Base-by-base conservation (phyloP, 2,329 filamentous ascomycete species). In the Neopestalotiopsis sp. region DNA sequence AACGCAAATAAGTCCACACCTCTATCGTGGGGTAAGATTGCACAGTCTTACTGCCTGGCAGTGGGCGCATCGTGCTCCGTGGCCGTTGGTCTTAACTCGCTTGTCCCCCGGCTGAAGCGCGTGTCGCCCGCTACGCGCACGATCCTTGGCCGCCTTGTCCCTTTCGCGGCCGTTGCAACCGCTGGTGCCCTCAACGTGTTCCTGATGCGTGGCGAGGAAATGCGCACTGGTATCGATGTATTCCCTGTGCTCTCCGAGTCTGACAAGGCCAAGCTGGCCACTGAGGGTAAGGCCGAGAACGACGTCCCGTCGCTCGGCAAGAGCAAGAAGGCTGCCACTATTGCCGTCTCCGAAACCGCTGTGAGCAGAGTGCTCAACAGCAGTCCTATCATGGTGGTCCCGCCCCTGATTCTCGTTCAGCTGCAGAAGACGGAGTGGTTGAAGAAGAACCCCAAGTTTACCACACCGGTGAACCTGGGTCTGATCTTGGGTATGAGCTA, bases 1-100 rank as follows among this genome's bases (percentile, higher is more conserved):
- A 99, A 99, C 81, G 94, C 95, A 72, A 99, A 99, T 88, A 99
- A 99, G 82, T 97, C 94, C 53, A 95, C 94, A 3, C 94, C 95
- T 1, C 88, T 98, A 71, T 92, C 93, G 24, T 92, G 90, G 69
- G 89, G 89, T 28, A 93, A 94, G 74, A 91, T 99, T 71, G 88
- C 91, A 71, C 91, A 97, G 81, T 98, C 94, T 65, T 99, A 98
- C 85, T 89, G 92, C 78, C 87, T 97, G 70, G 96, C 96, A 67
- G 96, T 99, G 24, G 91, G 93, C 68, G 95, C 96, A 40, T 97
- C 94, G 14, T 99, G 96, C 84, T 93, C 92, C 72, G 96, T 99
- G 10, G 96, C 96, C 4, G 87, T 98, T 0, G 95, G 96, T 49
- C 89, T 99, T 64, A 98, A 98, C 81, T 89, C 94, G 45, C 83